Evolutionary conservation across 2,329 filamentous ascomycete genomes (phyloP), one percentile per base, ranked within the genome.

Genomic region (Thielaviopsis cerberus): DNA sequence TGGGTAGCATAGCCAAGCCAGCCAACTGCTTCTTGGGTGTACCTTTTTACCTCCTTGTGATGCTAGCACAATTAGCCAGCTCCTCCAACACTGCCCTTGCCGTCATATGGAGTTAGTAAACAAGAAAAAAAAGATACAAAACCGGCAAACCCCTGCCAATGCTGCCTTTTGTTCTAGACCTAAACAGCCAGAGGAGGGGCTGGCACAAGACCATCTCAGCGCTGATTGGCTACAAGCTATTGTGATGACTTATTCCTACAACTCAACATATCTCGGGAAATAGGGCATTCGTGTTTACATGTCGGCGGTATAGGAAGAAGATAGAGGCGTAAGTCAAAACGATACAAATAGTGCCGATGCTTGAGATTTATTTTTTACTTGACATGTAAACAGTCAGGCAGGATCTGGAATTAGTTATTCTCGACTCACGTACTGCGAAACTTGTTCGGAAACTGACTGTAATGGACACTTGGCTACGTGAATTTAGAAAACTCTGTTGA

Each of bases 111-210:
- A n/a, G n/a, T n/a, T n/a, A n/a, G n/a, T n/a, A 48, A 22, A 15
- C 25, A 22, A 37, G 23, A n/a, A 24, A 10, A 25, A 51, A 17
- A 48, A 30, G n/a, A 17, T 8, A 48, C 17, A 48, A 48, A 48
- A 48, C 41, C 20, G 41, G 41, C 41, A 48, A 22, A 48, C 41
- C 51, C 51, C 50, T 51, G 50, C 41, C 23, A 53, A 30, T 13
- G 11, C 11, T 27, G 22, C 37, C 48, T 51, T 48, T 53, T 53
- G 56, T 57, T 57, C 56, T 57, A 57, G 56, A 57, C 56, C 51
- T 27, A 15, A n/a, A 8, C 51, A 11, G 24, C 37, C 48, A 24
- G 26, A 56, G 13, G 25, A 23, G 20, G 17, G 41, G 41, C 41
- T 48, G 41, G 41, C 41, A 25, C 11, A 45, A 26, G 30, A 13